Evolutionary conservation across 805 yeast species (phyloP).

Genomic region (Hemisphaericaspora nanyangensis): DNA sequence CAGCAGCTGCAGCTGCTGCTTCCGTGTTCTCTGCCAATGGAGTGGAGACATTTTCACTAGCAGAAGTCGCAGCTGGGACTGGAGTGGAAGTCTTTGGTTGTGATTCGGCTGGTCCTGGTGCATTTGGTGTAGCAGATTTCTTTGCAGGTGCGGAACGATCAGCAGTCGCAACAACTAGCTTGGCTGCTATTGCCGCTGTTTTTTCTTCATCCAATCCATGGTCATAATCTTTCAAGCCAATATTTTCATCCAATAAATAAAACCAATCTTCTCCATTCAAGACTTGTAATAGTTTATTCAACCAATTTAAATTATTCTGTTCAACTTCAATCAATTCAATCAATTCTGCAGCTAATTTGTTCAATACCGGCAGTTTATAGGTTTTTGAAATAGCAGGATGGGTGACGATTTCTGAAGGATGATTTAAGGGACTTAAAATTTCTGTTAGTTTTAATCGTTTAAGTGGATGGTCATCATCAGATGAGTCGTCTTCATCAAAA

Average conservation of each 20-base stretch:
- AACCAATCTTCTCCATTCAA: constrained; percentile 85
- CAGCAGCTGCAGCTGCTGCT: background rate
- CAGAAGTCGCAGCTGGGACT: background rate
- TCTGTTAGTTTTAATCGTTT: constrained; percentile 32
- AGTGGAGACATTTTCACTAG: constrained; percentile 6
- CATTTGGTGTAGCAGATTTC: background rate
- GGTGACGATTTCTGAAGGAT: constrained; percentile 72
- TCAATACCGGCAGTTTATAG: constrained; percentile 50
- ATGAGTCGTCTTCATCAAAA: constrained; percentile 13
- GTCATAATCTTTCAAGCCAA: constrained; percentile 67
- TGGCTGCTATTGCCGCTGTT: background rate
- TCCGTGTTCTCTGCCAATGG: constrained; percentile 1
- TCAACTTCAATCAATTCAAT: constrained; percentile 78
- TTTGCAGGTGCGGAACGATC: background rate
- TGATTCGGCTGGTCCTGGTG: background rate
- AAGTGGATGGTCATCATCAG: constrained; percentile 26
- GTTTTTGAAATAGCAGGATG: constrained; percentile 70
- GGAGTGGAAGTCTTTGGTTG: no score
- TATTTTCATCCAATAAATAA: constrained; percentile 56
- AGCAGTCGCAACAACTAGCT: no score
- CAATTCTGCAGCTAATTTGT: constrained; percentile 62
- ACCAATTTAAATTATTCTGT: constrained; percentile 67
- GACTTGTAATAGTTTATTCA: constrained; percentile 69
- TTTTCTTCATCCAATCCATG: constrained; percentile 44
- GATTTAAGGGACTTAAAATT: constrained; percentile 71